These are phyloP conservation scores for Diaporthe velutina DNA, from an alignment of 2,329 filamentous ascomycete species.

Conservation along the genomic window DNA sequence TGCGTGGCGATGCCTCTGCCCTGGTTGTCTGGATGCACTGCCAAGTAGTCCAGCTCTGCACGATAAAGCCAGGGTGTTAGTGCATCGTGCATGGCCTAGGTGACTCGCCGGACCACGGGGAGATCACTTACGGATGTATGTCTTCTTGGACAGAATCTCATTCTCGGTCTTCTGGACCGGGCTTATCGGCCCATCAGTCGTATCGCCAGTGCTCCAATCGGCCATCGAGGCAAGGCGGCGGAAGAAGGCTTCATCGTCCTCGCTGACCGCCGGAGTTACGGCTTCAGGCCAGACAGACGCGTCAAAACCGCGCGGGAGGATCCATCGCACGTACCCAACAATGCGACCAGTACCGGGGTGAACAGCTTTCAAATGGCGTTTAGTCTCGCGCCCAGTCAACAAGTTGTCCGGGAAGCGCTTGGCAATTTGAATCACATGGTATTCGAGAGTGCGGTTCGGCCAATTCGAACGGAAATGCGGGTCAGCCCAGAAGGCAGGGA, in stretches of 20 bases:
- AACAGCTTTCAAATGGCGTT: conserved; percentile 42
- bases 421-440: conserved; percentile 41
- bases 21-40: conserved; percentile 43
- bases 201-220: conserved; percentile 32
- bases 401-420: conserved; percentile 38
- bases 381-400: conserved; percentile 32
- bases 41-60: conserved; percentile 45
- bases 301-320: conserved; percentile 34
- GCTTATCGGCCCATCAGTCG: conserved; percentile 35
- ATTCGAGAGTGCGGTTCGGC: conserved; percentile 42
- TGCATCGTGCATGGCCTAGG: not conserved
- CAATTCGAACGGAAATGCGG: conserved; percentile 41
- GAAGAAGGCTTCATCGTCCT: conserved; percentile 36
- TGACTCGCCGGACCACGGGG: not conserved
- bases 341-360: conserved; percentile 40
- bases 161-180: conserved; percentile 34
- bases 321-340: conserved; percentile 43
- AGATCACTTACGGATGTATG: conserved; percentile 40
- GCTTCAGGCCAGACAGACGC: conserved; percentile 40
- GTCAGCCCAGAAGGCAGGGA: conserved; percentile 42
- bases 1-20: conserved; percentile 42
- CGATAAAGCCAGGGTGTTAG: conserved; percentile 6
- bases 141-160: conserved; percentile 32
- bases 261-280: conserved; percentile 38
- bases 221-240: conserved; percentile 31